phyloP scores from a whole-genome alignment of 2,329 filamentous ascomycete genomes.

The Plectosphaerella plurivora region DNA sequence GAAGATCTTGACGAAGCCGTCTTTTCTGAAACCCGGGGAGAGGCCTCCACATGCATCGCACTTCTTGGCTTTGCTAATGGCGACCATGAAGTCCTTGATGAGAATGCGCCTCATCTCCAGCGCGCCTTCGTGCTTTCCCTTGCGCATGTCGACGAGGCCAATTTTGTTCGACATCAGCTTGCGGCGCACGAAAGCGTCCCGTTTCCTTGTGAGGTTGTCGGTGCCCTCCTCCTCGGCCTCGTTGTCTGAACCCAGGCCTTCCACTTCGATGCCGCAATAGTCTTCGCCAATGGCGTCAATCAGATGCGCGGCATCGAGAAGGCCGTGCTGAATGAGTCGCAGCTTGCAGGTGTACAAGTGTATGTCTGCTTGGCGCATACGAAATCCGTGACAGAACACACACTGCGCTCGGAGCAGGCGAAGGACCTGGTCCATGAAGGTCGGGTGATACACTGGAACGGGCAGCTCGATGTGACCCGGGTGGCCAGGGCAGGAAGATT shows the following conservation, averaged over 20 bases:
- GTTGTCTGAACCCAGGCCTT: constrained; percentile 43
- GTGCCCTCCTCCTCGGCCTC: constrained; percentile 63
- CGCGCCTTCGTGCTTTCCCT: constrained; percentile 78
- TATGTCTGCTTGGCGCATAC: constrained; percentile 69
- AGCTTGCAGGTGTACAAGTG: constrained; percentile 82
- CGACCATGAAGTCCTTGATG: constrained; percentile 75
- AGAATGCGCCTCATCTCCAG: constrained; percentile 70
- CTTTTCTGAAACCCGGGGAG: constrained; percentile 81
- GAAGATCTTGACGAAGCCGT: constrained; percentile 90
- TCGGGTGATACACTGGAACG: constrained; percentile 90
- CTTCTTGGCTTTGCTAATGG: constrained; percentile 63
- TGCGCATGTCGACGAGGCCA: constrained; percentile 42
- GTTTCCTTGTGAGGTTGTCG: constrained; percentile 47
- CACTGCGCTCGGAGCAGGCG: constrained; percentile 84
- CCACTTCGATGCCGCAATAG: constrained; percentile 36
- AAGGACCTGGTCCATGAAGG: constrained; percentile 89
- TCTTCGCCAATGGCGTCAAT: constrained; percentile 50
- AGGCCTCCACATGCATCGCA: constrained; percentile 67
- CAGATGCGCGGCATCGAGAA: constrained; percentile 63
- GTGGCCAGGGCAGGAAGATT: constrained; percentile 83
- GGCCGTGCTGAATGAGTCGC: constrained; percentile 76
- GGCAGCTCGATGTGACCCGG: constrained; percentile 93
- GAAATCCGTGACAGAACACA: constrained; percentile 84
- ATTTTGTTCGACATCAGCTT: constrained; percentile 55
- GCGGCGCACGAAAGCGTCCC: constrained; percentile 66